These are phyloP conservation scores for Hypericum perforatum DNA, from an alignment of 345 rosid genomes.

Conservation along the genomic window DNA sequence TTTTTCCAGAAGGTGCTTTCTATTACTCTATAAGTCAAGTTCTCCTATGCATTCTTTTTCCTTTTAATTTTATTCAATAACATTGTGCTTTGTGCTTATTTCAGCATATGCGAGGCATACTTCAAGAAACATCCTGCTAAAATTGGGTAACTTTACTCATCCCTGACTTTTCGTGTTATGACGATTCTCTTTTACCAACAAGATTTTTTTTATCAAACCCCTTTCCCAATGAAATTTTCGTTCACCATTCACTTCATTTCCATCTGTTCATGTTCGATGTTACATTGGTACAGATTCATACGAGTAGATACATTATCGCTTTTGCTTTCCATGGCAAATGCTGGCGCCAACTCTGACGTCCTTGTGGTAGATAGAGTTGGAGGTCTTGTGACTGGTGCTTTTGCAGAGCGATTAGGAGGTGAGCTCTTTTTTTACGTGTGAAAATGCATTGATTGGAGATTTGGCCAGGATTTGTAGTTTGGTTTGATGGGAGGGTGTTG, in stretches of 20 bases:
- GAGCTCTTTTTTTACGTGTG: neutral
- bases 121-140: conserved; percentile 70
- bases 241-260: too few relatives aligned
- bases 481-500: too few relatives aligned
- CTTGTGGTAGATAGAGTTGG: conserved; percentile 88
- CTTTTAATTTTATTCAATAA: neutral
- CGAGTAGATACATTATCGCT: conserved; percentile 77
- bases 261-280: neutral
- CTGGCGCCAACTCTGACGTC: conserved; percentile 63
- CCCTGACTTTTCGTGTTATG: neutral
- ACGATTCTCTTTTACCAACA: neutral
- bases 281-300: conserved; percentile 40
- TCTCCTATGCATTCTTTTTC: neutral
- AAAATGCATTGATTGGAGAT: neutral
- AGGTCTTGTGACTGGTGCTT: conserved; percentile 90
- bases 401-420: conserved; percentile 94
- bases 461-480: neutral
- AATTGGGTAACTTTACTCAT: conserved; percentile 48
- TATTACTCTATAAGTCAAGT: neutral
- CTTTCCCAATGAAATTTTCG: too few relatives aligned
- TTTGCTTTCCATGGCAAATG: conserved; percentile 78
- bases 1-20: conserved; percentile 49
- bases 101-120: conserved; percentile 94
- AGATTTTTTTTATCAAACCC: too few relatives aligned
- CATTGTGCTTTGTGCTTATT: conserved; percentile 5